phyloP scores from a whole-genome alignment of 352 stramenopile species.

The Phytophthora uliginosa region DNA sequence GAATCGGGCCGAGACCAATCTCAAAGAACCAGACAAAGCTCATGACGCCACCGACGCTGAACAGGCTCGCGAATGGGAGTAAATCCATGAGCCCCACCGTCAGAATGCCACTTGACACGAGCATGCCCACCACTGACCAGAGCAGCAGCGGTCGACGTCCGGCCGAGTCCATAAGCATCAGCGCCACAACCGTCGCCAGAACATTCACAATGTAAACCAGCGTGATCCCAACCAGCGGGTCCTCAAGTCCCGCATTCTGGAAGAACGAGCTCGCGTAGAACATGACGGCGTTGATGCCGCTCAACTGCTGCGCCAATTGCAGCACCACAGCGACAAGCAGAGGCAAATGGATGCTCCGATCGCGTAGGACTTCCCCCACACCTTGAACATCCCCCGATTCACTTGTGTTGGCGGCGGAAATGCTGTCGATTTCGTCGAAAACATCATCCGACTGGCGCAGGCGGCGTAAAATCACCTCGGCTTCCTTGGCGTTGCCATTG shows the following conservation, averaged over 20 bases:
- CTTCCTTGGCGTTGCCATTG: constrained; percentile 67
- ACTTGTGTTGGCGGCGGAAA: constrained; percentile 67
- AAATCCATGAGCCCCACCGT: constrained; percentile 66
- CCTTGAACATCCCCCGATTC: constrained; percentile 61
- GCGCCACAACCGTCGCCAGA: constrained; percentile 70
- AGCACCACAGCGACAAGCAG: constrained; percentile 73
- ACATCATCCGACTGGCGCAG: constrained; percentile 69
- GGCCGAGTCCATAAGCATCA: constrained; percentile 80
- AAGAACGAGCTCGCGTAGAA: constrained; percentile 86
- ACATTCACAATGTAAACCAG: constrained; percentile 79
- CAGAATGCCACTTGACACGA: constrained; percentile 66
- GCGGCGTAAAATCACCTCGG: constrained; percentile 53
- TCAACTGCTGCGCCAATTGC: constrained; percentile 77
- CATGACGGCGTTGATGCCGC: constrained; percentile 84
- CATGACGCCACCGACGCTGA: constrained; percentile 71
- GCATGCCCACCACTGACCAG: constrained; percentile 73
- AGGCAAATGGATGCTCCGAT: constrained; percentile 61
- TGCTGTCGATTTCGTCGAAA: constrained; percentile 76
- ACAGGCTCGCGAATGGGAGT: constrained; percentile 59
- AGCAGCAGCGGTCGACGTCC: constrained; percentile 72
- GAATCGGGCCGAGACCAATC: constrained; percentile 91
- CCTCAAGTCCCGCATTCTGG: constrained; percentile 63
- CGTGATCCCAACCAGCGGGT: constrained; percentile 68
- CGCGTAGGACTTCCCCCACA: constrained; percentile 60
- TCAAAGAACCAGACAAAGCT: constrained; percentile 84